Percentiles rank a stretch among this genome's conserved stretches.
Conservation (phyloP, 2,329 filamentous ascomycete species). For the Pestalotiopsis sp. region DNA sequence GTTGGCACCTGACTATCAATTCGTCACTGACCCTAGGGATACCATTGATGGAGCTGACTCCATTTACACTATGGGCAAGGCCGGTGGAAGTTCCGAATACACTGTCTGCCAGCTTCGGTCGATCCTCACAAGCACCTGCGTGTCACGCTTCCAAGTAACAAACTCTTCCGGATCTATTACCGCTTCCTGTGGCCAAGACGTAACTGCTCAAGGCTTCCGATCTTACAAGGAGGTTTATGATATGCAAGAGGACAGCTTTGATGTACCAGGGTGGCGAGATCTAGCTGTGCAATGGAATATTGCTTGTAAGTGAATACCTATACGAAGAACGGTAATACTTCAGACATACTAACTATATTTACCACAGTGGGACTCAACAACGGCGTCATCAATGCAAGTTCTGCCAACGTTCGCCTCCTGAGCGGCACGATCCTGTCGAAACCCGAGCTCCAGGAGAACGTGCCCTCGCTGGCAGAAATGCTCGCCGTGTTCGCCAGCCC, state of each 20-base stretch:
- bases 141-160: conserved; percentile 1
- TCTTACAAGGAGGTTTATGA: background rate
- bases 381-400: conserved; percentile 43
- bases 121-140: background rate
- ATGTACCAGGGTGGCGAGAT: background rate
- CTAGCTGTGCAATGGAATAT: background rate
- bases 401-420: conserved; percentile 45
- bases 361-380: conserved; percentile 40
- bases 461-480: conserved; percentile 62
- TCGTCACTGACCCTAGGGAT: background rate
- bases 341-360: background rate
- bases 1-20: background rate
- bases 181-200: background rate
- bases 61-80: conserved; percentile 1
- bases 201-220: too few relatives aligned
- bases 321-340: too few relatives aligned
- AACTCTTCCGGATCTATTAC: background rate
- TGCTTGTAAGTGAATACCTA: background rate
- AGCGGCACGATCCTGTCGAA: conserved; percentile 41
- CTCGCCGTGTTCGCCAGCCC: conserved; percentile 61
- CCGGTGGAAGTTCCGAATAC: background rate
- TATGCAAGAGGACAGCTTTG: background rate
- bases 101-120: conserved; percentile 7
- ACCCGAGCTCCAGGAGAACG: conserved; percentile 29
- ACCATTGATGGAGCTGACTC: background rate